Base-by-base conservation (phyloP, 805 yeast genomes). In the Wickerhamomyces sydowiorum region DNA sequence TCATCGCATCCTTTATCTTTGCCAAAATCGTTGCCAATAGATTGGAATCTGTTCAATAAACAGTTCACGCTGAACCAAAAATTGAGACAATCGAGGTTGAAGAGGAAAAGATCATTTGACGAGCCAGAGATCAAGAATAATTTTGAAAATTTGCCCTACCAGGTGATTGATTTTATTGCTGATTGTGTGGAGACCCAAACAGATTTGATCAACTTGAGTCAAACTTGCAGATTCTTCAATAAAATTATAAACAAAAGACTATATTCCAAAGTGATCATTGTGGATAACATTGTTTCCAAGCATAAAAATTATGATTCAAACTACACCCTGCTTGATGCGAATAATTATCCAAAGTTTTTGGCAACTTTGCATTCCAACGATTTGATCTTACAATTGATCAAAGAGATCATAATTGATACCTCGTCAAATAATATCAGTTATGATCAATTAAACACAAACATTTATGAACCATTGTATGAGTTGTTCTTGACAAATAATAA, bases 31-130 rank as follows among this genome's bases (percentile, higher is more conserved):
- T 36, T 55, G 9, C 61, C 61, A 3, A 47, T 57, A 19, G 60
- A 57, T 40, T 57, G 61, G 61, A 45, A 45, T 13, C 48, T 57
- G 43, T 57, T 57, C 44, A 55, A 57, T 43, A 53, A 50, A 28
- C 60, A 57, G 36, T 57, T 47, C 24, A 42, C 45, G 18, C 34
- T 55, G 32, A 51, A 55, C 20, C 57, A 55, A 32, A 51, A 42
- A 19, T 28, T 45, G 5, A 40, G 39, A 36, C 43, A 34, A 25
- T 44, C 53, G 7, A 36, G 40, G 32, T 40, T 39, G 18, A 27
- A 41, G 9, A 30, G 41, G 33, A 24, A 37, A 24, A 7, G 38
- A 21, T 25, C 24, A 7, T 7, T 25, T n/a, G 25, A 41, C 33
- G 37, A 15, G 37, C 46, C 24, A 36, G 38, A 22, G 9, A 39